Percentiles rank a stretch among this genome's conserved stretches.
Conservation (phyloP, 108 stramenopile genomes). For the Skeletonema grethae region DNA sequence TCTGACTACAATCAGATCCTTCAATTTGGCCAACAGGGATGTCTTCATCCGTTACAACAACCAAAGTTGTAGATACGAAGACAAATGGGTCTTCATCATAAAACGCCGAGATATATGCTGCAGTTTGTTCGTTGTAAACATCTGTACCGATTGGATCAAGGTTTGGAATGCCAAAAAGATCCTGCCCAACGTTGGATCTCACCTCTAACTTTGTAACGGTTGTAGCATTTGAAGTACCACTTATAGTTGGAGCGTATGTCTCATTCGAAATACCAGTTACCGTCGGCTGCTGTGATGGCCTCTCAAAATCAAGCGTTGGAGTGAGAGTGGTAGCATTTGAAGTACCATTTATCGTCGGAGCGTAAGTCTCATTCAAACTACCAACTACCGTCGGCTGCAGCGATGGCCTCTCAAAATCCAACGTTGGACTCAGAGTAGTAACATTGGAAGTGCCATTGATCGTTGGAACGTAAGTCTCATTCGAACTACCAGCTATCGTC, state of each 20-base stretch:
- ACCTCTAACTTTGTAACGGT: background rate
- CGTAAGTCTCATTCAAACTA: background rate
- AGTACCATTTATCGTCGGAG: background rate
- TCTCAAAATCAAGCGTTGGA: background rate
- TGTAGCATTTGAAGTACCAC: background rate
- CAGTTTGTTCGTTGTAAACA: slow-evolving; percentile 8
- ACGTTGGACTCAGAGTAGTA: too few species aligned
- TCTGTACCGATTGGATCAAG: slow-evolving; percentile 5
- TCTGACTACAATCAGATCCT: slow-evolving; percentile 8
- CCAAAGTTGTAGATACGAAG: background rate
- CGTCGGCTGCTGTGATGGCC: background rate
- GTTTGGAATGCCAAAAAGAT: background rate
- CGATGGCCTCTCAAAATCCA: too few species aligned
- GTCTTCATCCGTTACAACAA: background rate
- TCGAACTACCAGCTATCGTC: background rate
- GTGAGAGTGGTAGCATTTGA: background rate
- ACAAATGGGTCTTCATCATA: background rate
- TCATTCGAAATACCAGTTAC: background rate
- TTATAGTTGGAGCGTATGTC: background rate
- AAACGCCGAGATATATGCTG: background rate
- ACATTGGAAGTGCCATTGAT: background rate
- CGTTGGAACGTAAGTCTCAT: background rate
- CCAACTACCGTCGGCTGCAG: background rate
- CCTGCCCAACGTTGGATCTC: background rate
- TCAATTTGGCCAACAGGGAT: background rate